Evolutionary conservation across 2,329 filamentous ascomycete species (phyloP).

Genomic region (Pseudohalonectria lignicola): DNA sequence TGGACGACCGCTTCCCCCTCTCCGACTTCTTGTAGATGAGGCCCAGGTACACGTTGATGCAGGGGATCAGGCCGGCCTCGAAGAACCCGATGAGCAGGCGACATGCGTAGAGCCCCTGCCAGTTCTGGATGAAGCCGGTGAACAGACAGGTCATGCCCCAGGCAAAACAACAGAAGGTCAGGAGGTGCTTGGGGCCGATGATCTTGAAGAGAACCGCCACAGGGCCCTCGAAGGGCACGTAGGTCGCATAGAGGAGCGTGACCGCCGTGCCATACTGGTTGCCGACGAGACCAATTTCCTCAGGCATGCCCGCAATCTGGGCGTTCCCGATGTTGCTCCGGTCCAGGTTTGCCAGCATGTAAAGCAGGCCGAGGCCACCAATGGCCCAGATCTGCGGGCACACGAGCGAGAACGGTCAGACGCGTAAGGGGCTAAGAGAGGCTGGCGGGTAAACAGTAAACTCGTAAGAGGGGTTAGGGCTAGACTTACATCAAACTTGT

Average conservation of each 20-base stretch:
- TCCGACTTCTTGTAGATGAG: constrained; percentile 22
- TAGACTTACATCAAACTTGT: too few relatives aligned
- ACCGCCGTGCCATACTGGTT: constrained; percentile 6
- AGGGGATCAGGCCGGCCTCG: constrained; percentile 25
- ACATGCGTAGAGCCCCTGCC: constrained; percentile 12
- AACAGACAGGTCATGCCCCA: constrained; percentile 20
- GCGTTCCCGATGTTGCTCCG: constrained; percentile 15
- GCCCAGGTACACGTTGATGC: constrained; percentile 23
- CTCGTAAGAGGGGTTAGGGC: too few relatives aligned
- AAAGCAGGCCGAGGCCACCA: constrained; percentile 8
- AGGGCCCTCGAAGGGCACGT: constrained; percentile 19
- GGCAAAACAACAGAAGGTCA: constrained; percentile 12
- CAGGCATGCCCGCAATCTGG: constrained; percentile 12
- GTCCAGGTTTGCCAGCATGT: constrained; percentile 13
- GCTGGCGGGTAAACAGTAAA: too few relatives aligned
- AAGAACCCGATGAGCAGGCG: constrained; percentile 13
- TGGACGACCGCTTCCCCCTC: constrained; percentile 18
- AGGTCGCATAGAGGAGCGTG: constrained; percentile 20
- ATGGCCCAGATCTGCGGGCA: too few relatives aligned
- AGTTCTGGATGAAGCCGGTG: constrained; percentile 19
- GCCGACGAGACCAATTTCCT: constrained; percentile 7
- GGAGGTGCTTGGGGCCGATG: constrained; percentile 19
- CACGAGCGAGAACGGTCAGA: too few relatives aligned
- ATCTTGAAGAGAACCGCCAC: constrained; percentile 20
- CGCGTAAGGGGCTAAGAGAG: too few relatives aligned